Conservation (phyloP, 768 basidiomycete species). For the Lactifluus rugatus region DNA sequence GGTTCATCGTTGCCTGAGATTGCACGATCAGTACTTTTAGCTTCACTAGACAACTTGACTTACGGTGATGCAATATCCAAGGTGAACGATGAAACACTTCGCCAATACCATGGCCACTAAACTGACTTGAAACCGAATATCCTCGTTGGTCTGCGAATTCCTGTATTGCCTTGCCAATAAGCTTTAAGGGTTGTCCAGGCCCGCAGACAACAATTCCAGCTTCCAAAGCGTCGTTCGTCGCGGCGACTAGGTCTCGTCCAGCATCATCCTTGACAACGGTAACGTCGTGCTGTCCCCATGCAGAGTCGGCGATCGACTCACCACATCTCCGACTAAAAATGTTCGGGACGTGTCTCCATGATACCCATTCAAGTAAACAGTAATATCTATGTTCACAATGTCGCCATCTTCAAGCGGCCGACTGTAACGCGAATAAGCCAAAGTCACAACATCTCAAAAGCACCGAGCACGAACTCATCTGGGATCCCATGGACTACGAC, state of each 20-base stretch:
- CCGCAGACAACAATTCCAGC: conserved; percentile 67
- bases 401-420: conserved; percentile 75
- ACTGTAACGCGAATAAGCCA: conserved; percentile 31
- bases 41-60: conserved; percentile 22
- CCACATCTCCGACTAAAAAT: conserved; percentile 73
- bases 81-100: conserved; percentile 69
- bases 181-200: conserved; percentile 56
- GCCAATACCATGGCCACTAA: conserved; percentile 85
- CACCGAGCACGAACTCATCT: conserved; percentile 53
- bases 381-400: conserved; percentile 83
- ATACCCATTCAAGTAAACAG: conserved; percentile 72
- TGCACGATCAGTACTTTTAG: neutral
- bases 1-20: conserved; percentile 69
- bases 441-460: neutral
- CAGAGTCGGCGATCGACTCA: conserved; percentile 29
- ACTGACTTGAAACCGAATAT: conserved; percentile 60
- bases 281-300: neutral
- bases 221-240: conserved; percentile 55
- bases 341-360: conserved; percentile 88
- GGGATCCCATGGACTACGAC: conserved; percentile 84
- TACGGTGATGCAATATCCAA: conserved; percentile 74
- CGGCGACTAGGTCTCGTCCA: conserved; percentile 53
- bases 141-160: conserved; percentile 32
- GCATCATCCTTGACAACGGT: conserved; percentile 45
- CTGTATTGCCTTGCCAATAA: conserved; percentile 66